Percentiles rank a stretch among this genome's conserved stretches.
phyloP scores from a whole-genome alignment of 805 yeast species.

The Wickerhamomyces chaumierensis region DNA sequence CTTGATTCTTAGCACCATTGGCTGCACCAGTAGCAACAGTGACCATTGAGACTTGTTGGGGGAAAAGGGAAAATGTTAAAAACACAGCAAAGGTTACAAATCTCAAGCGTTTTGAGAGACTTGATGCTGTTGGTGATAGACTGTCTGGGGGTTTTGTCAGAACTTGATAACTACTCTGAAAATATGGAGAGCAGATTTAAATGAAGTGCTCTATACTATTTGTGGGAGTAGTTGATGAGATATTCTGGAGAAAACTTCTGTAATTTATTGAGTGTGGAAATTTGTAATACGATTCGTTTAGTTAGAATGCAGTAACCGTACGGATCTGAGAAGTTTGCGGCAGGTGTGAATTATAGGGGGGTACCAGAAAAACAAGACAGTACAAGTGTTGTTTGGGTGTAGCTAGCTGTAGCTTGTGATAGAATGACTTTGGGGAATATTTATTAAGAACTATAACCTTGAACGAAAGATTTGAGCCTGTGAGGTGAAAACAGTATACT shows the following conservation, averaged over 20 bases:
- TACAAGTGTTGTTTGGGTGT: no score
- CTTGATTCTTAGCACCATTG: not conserved
- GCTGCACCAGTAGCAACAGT: not conserved
- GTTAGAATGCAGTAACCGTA: not conserved
- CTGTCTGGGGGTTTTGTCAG: no score
- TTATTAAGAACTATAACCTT: no score
- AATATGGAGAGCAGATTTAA: no score
- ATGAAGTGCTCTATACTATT: no score
- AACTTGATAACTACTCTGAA: no score
- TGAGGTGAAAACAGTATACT: not conserved
- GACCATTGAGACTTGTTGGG: not conserved
- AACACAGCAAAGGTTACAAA: not conserved
- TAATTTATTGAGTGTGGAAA: not conserved
- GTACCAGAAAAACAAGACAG: not conserved
- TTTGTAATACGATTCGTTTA: not conserved
- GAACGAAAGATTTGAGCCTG: not conserved
- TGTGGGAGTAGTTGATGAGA: no score
- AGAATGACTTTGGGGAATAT: no score
- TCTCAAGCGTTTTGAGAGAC: not conserved
- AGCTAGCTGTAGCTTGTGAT: no score
- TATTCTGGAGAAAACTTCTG: not conserved
- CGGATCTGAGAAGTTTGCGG: not conserved
- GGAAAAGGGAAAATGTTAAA: not conserved
- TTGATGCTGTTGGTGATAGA: not conserved
- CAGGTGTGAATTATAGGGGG: not conserved